Evolutionary conservation across 345 rosid species (phyloP).

Genomic region (Isatis tinctoria): DNA sequence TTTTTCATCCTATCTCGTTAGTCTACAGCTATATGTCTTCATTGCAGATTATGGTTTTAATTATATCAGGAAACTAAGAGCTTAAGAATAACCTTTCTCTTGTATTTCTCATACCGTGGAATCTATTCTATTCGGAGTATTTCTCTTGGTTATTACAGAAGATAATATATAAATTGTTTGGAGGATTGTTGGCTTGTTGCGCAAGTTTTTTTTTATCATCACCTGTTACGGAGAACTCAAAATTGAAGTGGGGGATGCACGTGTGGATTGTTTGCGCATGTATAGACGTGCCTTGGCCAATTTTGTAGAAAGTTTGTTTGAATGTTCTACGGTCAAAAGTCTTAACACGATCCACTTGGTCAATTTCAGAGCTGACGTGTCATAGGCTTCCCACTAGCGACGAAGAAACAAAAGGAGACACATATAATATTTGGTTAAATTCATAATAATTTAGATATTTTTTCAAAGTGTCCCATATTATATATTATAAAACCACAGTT

Average conservation of each 20-base stretch:
- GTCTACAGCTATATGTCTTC: background rate
- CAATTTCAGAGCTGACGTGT: background rate
- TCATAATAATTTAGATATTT: too few species aligned
- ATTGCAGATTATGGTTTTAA: background rate
- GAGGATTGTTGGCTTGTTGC: background rate
- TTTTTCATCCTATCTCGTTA: background rate
- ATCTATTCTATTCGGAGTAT: background rate
- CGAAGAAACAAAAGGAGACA: background rate
- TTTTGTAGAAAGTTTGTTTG: background rate
- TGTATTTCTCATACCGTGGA: too few species aligned
- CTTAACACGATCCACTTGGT: too few species aligned
- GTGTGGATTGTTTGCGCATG: background rate
- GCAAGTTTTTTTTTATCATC: background rate
- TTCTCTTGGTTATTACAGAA: background rate
- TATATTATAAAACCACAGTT: too few species aligned
- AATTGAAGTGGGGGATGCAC: constrained; percentile 1
- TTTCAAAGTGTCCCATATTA: too few species aligned
- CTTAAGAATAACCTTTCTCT: background rate
- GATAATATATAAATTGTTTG: too few species aligned
- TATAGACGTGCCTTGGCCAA: background rate
- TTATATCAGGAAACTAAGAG: background rate
- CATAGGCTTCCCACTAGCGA: background rate
- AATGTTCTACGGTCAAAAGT: background rate
- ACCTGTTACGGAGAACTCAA: background rate
- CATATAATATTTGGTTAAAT: too few species aligned